Base-by-base conservation (phyloP, 2,329 filamentous ascomycete species). In the Diaporthe humulicola region DNA sequence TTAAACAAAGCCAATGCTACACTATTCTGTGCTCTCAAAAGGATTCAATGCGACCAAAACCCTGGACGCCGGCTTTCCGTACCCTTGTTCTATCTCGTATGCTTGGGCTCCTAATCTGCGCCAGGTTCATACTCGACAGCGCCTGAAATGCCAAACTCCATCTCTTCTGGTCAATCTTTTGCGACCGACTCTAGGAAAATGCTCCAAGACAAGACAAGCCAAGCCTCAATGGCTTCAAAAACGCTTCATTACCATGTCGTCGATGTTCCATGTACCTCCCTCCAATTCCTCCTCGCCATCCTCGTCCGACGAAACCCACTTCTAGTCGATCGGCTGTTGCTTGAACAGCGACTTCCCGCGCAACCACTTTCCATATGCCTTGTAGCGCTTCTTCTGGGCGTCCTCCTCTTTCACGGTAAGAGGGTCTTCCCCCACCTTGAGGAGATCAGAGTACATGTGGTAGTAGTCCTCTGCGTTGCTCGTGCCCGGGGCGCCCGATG, bases 291-390 rank as follows among this genome's bases (percentile, higher is more conserved):
- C 42, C 19, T 60, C 48, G 38, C 61, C 73, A 76, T 64, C 66
- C 22, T 76, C 64, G 22, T 73, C 70, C 19, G 64, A 56, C 25
- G 42, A 70, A 28, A 77, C 71, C 72, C 81, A 80, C 61, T 75
- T 78, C 85, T 85, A 90, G 77, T 90, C 89, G 70, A 90, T 87
- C 60, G 93, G 91, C 83, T 93, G 91, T 87, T 98, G 96, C 85
- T 98, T 98, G 83, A 98, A 98, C 80, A 98, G 89, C 80, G 95
- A 98, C 87, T 98, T 98, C 25, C 96, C 96, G 76, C 92, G 90
- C 81, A 99, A 87, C 96, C 97, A 99, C 85, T 98, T 97, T 80
- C 93, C 88, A 84, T 99, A 99, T 14, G 96, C 94, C 85, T 98
- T 98, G 84, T 99, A 99, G 79, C 97, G 89, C 88, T 98, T 98